Base-by-base conservation (phyloP, 2,329 filamentous ascomycete species). In the Talaromyces sp. region DNA sequence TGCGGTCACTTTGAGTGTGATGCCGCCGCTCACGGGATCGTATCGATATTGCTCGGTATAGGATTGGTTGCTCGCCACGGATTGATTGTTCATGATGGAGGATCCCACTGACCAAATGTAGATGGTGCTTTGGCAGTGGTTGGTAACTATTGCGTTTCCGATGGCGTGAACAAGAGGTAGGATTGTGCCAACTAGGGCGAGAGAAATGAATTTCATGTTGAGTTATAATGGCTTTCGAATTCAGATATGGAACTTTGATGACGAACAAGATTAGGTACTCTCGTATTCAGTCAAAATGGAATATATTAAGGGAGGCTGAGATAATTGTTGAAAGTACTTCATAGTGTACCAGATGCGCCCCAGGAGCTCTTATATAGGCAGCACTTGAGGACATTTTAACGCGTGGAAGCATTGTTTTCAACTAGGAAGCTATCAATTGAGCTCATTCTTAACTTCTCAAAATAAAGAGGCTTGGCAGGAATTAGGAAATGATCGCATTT, bases 1-100 rank as follows among this genome's bases (percentile, higher is more conserved):
- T 14, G 73, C 76, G 24, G 78, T 76, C 65, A 82, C 71, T 68
- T 81, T 81, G 62, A 82, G 70, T 0, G 78, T 75, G 59, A 82
- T 75, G 13, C 80, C 80, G 16, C 79, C 79, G 41, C 71, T 73
- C 9, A 68, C 62, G 1, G 68, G 45, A 58, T 80, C 76, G 11
- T 70, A 68, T 63, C 69, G 74, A 70, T 74, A 81, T 27, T 64
- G 39, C 64, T 82, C 77, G 11, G 64, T 70, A 70, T 79, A 81
- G 31, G 62, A 61, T 6, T 61, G 50, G 35, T 69, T 68, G 0
- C 70, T 69, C 1, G 61, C 39, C 9, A 81, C 11, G 7, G 65
- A 69, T 16, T 67, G 61, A 41, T 73, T 67, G 2, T 72, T 67
- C 14, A 66, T 67, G 47, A 75, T 67, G 11, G 52, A 61, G 11